phyloP scores from a whole-genome alignment of 148 eudicot genomes.

The Pouteria glomerata region DNA sequence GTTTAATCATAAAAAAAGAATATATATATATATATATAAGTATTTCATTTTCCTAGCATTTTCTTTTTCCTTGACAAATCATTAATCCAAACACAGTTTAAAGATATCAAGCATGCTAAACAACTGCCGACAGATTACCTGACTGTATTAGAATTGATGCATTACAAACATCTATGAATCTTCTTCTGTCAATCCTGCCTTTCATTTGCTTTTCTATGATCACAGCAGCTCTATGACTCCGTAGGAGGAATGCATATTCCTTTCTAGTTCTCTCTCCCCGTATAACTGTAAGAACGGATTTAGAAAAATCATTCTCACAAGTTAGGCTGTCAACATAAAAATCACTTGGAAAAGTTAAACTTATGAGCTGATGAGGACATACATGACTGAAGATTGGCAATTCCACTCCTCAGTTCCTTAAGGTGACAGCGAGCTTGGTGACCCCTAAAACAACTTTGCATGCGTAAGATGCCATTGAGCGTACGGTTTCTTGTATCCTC shows the following conservation, averaged over 20 bases:
- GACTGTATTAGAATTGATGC: slow-evolving; percentile 72
- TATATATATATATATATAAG: too few species aligned
- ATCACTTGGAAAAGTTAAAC: neutral
- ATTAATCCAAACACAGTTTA: neutral
- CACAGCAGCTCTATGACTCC: slow-evolving; percentile 72
- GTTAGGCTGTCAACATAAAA: neutral
- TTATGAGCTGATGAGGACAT: slow-evolving; percentile 9
- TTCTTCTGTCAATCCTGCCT: slow-evolving; percentile 40
- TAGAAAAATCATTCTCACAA: slow-evolving; percentile 5
- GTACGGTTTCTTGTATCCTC: slow-evolving; percentile 97
- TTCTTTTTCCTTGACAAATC: too few species aligned
- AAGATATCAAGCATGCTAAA: neutral
- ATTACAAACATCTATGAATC: slow-evolving; percentile 31
- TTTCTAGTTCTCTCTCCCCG: slow-evolving; percentile 85
- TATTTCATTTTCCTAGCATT: too few species aligned
- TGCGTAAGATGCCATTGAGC: slow-evolving; percentile 85
- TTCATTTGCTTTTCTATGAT: slow-evolving; percentile 69
- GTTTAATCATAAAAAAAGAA: too few species aligned
- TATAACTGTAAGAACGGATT: slow-evolving; percentile 45
- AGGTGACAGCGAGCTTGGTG: slow-evolving; percentile 69
- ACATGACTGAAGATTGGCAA: slow-evolving; percentile 82
- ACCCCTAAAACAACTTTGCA: slow-evolving; percentile 96
- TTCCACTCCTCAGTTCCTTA: slow-evolving; percentile 53
- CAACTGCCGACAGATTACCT: slow-evolving; percentile 31
- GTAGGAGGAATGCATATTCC: slow-evolving; percentile 58